Evolutionary conservation across 2,329 filamentous ascomycete genomes (phyloP).

Genomic region (Immersiporthe knoxdaviesiana): DNA sequence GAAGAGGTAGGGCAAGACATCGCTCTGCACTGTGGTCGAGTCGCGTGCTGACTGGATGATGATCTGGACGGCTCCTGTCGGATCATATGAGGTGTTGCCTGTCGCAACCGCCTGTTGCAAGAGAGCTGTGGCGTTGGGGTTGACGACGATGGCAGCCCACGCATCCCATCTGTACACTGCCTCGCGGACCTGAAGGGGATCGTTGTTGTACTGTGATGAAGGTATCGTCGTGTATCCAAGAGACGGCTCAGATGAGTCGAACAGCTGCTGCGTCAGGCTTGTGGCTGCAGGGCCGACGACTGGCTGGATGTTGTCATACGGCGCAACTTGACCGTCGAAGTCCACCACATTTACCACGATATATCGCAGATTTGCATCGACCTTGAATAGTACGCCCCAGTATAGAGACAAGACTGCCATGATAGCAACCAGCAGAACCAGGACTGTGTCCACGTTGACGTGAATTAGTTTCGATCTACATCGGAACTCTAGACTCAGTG

Average conservation of each 20-base stretch:
- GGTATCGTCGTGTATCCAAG: constrained; percentile 55
- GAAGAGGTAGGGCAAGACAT: constrained; percentile 56
- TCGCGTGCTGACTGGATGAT: constrained; percentile 61
- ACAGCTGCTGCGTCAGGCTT: constrained; percentile 47
- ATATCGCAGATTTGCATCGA: constrained; percentile 50
- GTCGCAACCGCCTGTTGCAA: constrained; percentile 57
- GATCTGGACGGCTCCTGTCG: constrained; percentile 59
- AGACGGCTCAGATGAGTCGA: constrained; percentile 43
- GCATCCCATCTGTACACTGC: constrained; percentile 61
- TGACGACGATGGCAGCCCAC: constrained; percentile 65
- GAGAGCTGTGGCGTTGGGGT: constrained; percentile 63
- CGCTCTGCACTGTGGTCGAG: constrained; percentile 55
- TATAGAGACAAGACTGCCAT: constrained; percentile 61
- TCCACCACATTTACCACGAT: constrained; percentile 64
- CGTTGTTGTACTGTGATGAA: constrained; percentile 56
- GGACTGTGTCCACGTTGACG: constrained; percentile 39
- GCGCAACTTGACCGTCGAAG: constrained; percentile 60
- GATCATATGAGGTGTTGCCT: constrained; percentile 63
- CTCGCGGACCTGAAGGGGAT: constrained; percentile 59
- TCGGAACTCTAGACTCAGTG: neutral
- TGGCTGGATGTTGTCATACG: constrained; percentile 52
- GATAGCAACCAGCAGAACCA: constrained; percentile 59
- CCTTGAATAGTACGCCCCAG: constrained; percentile 60
- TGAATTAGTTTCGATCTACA: neutral
- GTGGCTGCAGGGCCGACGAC: constrained; percentile 61